phyloP scores from a whole-genome alignment of 2,329 filamentous ascomycete species.

The Aspergillaceae sp. region DNA sequence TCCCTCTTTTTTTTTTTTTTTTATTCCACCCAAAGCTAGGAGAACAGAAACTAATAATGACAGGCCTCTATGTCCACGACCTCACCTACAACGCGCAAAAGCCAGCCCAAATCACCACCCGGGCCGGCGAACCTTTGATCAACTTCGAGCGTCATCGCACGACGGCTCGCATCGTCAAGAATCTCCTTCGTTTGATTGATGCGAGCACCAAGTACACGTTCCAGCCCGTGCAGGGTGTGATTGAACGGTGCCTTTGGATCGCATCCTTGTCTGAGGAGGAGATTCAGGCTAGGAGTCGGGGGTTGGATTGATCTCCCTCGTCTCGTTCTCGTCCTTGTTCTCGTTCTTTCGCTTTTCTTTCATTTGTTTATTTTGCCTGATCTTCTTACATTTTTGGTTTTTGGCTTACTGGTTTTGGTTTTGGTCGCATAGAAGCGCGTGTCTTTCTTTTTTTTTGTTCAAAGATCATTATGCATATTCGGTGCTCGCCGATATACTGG shows the following conservation, averaged over 20 bases:
- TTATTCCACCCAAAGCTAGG: background rate
- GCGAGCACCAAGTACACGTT: constrained; percentile 55
- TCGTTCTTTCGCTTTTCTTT: constrained; percentile 10
- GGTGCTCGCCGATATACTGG: background rate
- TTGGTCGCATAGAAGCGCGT: background rate
- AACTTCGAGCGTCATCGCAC: constrained; percentile 61
- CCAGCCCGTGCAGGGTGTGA: constrained; percentile 47
- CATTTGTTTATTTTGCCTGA: constrained; percentile 1
- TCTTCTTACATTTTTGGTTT: background rate
- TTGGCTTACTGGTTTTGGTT: background rate
- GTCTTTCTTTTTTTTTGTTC: background rate
- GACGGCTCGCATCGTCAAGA: constrained; percentile 57
- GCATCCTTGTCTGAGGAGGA: constrained; percentile 52
- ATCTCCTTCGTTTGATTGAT: constrained; percentile 53
- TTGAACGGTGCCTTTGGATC: constrained; percentile 58
- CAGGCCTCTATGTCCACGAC: constrained; percentile 57
- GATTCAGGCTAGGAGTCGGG: constrained; percentile 41
- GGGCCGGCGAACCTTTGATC: constrained; percentile 47
- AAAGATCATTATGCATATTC: background rate
- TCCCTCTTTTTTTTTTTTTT: background rate
- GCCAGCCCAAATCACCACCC: constrained; percentile 47
- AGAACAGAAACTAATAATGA: no score
- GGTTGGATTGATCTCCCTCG: constrained; percentile 27
- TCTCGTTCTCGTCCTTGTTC: constrained; percentile 7
- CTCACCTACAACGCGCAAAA: constrained; percentile 61